Conservation (phyloP, 164 flowering plant species). For the Vitis cinerea region DNA sequence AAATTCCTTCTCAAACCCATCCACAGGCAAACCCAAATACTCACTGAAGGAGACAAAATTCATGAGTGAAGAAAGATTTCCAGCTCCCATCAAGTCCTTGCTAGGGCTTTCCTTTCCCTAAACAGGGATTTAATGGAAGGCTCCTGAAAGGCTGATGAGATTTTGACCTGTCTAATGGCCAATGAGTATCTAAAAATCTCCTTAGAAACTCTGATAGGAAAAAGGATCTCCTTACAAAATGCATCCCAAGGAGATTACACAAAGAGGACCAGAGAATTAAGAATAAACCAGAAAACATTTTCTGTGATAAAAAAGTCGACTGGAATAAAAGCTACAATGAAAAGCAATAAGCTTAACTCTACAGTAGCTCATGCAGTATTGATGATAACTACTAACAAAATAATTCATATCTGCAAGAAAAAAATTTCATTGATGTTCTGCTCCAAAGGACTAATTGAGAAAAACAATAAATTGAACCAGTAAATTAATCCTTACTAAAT, state of each 20-base stretch:
- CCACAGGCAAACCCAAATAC: no score
- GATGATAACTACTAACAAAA: not conserved
- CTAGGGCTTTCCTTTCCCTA: no score
- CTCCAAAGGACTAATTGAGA: not conserved
- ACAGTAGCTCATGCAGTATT: not conserved
- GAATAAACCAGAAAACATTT: not conserved
- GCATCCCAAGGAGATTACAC: not conserved
- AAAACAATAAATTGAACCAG: not conserved
- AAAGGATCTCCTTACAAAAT: no score
- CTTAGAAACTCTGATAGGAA: not conserved
- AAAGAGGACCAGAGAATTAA: not conserved
- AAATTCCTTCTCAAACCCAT: no score
- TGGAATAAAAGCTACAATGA: not conserved
- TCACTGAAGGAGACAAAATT: no score
- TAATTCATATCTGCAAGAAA: not conserved
- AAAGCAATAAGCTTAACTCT: not conserved
- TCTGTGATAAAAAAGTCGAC: not conserved
- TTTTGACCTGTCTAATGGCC: not conserved
- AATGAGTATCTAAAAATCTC: not conserved
- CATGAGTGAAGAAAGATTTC: no score
- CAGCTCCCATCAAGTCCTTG: no score
- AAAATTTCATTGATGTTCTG: not conserved
- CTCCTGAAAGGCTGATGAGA: not conserved
- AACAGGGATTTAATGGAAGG: no score
- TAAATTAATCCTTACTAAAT: not conserved